Percentiles rank a stretch among this genome's conserved stretches.
phyloP scores from a whole-genome alignment of 495 filamentous ascomycete species.

The Aspergillus asperescens region DNA sequence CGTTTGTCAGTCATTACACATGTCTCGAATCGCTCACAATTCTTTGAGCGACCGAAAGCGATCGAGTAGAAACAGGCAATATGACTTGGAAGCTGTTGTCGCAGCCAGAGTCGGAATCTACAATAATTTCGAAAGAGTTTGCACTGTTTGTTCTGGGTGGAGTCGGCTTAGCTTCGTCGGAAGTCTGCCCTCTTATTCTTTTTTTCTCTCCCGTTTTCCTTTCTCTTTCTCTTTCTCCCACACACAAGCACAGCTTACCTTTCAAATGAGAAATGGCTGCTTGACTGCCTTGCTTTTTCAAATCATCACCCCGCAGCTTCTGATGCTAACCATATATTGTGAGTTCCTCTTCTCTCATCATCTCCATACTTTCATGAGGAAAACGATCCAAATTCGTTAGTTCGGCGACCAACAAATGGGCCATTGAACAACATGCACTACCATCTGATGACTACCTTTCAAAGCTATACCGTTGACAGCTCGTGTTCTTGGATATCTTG shows the following conservation, averaged over 20 bases:
- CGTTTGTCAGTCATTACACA: conserved; percentile 73
- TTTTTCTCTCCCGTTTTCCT: conserved; percentile 22
- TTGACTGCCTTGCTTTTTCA: neutral
- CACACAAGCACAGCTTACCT: conserved; percentile 8
- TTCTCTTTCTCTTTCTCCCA: conserved; percentile 26
- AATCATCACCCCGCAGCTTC: neutral
- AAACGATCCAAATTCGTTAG: conserved; percentile 54
- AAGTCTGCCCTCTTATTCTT: conserved; percentile 1
- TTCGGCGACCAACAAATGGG: conserved; percentile 77
- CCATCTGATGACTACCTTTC: conserved; percentile 72
- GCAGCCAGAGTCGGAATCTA: conserved; percentile 35
- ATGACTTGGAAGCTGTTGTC: conserved; percentile 7
- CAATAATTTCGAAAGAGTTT: conserved; percentile 37
- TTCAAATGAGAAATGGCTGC: conserved; percentile 19
- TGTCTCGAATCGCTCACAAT: conserved; percentile 17
- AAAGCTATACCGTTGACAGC: conserved; percentile 10
- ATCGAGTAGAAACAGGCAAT: conserved; percentile 1
- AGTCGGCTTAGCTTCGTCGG: conserved; percentile 2
- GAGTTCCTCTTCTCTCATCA: conserved; percentile 18
- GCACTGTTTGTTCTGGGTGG: conserved; percentile 35
- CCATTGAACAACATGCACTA: conserved; percentile 98
- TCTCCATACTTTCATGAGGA: conserved; percentile 52
- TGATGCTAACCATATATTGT: conserved; percentile 23
- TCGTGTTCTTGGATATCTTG: conserved; percentile 6
- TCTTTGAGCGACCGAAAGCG: conserved; percentile 3